phyloP scores from a whole-genome alignment of 2,329 filamentous ascomycete species.

The Lithohypha guttulata region DNA sequence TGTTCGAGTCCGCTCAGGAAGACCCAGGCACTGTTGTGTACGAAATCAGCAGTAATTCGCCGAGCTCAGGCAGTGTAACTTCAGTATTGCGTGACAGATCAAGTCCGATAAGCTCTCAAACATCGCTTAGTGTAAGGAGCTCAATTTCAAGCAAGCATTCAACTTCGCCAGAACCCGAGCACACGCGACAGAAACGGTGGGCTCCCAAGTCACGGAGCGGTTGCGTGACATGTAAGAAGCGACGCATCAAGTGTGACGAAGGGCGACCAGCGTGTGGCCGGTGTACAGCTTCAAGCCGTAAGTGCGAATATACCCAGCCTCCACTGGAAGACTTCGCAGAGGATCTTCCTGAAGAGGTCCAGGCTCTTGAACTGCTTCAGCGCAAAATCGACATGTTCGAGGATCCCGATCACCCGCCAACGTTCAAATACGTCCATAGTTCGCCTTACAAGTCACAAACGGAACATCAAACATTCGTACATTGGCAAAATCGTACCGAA shows the following conservation, averaged over 20 bases:
- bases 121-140: not conserved
- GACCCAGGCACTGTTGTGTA: not conserved
- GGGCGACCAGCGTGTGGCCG: not conserved
- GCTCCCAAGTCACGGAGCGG: constrained; percentile 1
- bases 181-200: not conserved
- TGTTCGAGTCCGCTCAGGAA: constrained; percentile 6
- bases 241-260: not conserved
- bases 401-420: not conserved
- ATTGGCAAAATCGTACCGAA: constrained; percentile 1
- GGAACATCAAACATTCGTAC: constrained; percentile 1
- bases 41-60: not conserved
- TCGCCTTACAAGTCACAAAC: not conserved
- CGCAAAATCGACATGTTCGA: not conserved
- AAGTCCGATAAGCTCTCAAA: not conserved
- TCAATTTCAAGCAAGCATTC: not conserved
- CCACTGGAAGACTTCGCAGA: no score
- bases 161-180: not conserved
- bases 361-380: not conserved
- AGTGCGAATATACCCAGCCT: not conserved
- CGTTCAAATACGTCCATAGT: not conserved
- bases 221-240: constrained; percentile 1
- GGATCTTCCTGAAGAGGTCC: not conserved
- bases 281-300: not conserved
- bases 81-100: not conserved
- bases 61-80: not conserved